Percentiles rank a stretch among this genome's conserved stretches.
Conservation (phyloP, 768 basidiomycete genomes). For the Mycena floridula region DNA sequence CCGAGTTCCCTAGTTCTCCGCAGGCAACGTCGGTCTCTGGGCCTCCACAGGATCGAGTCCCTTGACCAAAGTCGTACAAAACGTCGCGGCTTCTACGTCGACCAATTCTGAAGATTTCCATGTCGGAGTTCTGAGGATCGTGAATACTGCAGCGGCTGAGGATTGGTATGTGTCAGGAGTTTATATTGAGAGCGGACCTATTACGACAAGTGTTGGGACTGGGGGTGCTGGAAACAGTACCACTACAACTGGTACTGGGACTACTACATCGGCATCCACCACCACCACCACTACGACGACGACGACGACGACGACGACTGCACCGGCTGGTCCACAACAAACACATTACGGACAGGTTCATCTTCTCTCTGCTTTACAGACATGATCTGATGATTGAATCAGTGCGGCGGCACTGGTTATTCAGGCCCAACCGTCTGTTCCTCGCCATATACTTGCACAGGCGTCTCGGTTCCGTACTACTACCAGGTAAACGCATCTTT, state of each 20-base stretch:
- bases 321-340: constrained; percentile 30
- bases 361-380: background rate
- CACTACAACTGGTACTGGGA: constrained; percentile 5
- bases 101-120: constrained; percentile 61
- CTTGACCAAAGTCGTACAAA: constrained; percentile 42
- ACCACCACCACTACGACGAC: constrained; percentile 17
- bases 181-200: constrained; percentile 51
- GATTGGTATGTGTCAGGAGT: constrained; percentile 59
- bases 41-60: constrained; percentile 42
- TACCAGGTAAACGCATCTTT: constrained; percentile 37
- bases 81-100: constrained; percentile 41
- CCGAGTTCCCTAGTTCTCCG: constrained; percentile 34
- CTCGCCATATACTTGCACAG: constrained; percentile 34
- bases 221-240: constrained; percentile 12
- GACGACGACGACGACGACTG: constrained; percentile 22
- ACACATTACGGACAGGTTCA: constrained; percentile 48
- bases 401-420: constrained; percentile 30
- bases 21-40: constrained; percentile 51
- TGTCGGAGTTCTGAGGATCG: constrained; percentile 53
- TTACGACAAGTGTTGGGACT: constrained; percentile 47
- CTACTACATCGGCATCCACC: constrained; percentile 11
- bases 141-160: constrained; percentile 38
- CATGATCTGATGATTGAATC: background rate
- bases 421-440: constrained; percentile 42
- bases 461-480: constrained; percentile 47